phyloP scores from a whole-genome alignment of 108 stramenopile species.

The Pseudonitzschia pungens region DNA sequence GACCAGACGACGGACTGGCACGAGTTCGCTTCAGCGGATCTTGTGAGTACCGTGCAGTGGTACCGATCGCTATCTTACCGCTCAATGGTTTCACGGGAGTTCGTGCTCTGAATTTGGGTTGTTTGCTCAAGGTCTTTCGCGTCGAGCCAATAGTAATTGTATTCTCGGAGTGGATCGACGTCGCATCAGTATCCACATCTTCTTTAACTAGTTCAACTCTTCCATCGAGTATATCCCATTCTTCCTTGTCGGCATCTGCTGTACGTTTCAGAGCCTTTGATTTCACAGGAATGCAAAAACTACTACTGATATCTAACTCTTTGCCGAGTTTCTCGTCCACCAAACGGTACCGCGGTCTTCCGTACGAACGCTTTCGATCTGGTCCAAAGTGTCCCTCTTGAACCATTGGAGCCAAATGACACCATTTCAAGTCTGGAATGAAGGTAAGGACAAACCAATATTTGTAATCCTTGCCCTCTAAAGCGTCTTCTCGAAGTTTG shows the following conservation, averaged over 20 bases:
- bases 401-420: conserved; percentile 81
- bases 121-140: conserved; percentile 23
- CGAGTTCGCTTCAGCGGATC: conserved; percentile 21
- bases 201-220: conserved; percentile 1
- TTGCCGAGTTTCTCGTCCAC: conserved; percentile 75
- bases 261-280: conserved; percentile 61
- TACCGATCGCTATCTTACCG: conserved; percentile 23
- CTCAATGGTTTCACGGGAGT: conserved; percentile 31
- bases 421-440: conserved; percentile 87
- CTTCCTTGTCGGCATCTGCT: conserved; percentile 84
- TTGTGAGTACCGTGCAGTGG: not conserved
- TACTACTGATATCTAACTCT: conserved; percentile 77
- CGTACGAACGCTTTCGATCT: conserved; percentile 54
- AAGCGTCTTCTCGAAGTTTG: conserved; percentile 50
- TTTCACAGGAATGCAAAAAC: conserved; percentile 59
- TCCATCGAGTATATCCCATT: conserved; percentile 75
- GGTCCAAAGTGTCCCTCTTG: conserved; percentile 64
- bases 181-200: conserved; percentile 2
- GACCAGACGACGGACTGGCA: conserved; percentile 3
- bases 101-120: conserved; percentile 30
- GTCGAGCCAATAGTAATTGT: not conserved
- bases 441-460: conserved; percentile 76
- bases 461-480: conserved; percentile 37
- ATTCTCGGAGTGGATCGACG: not conserved
- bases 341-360: conserved; percentile 76